Base-by-base conservation (phyloP, 192 early-diverging fungal species). In the Gonapodya sp. region DNA sequence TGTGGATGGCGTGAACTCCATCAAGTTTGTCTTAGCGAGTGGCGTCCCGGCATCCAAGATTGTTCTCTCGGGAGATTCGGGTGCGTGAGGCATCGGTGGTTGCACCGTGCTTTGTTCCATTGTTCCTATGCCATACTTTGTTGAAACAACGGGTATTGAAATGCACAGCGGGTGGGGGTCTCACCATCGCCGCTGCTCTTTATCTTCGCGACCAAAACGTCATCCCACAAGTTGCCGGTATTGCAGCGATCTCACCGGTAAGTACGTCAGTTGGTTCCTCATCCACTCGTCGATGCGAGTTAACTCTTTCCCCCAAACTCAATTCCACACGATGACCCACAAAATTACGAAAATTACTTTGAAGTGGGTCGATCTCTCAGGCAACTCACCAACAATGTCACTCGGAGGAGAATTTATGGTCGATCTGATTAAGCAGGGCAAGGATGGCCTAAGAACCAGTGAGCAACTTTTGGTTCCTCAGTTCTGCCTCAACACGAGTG, bases 291-390 rank as follows among this genome's bases (percentile, higher is more conserved):
- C n/a, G n/a, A n/a, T n/a, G n/a, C n/a, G n/a, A n/a, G n/a, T n/a
- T n/a, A n/a, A n/a, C n/a, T n/a, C n/a, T n/a, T n/a, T n/a, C n/a
- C n/a, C n/a, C n/a, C n/a, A n/a, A n/a, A n/a, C n/a, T n/a, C n/a
- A n/a, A n/a, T n/a, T n/a, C n/a, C n/a, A n/a, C n/a, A n/a, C n/a
- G n/a, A n/a, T n/a, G n/a, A n/a, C n/a, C n/a, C n/a, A n/a, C n/a
- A n/a, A n/a, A n/a, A n/a, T n/a, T n/a, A n/a, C n/a, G n/a, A n/a
- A n/a, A n/a, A 24, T 64, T 24, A 64, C 24, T 64, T 64, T 8
- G 46, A 16, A 64, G 46, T 77, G 75, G 75, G 34, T 34, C 75
- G 75, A 77, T 33, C 75, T 77, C 8, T 31, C 75, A 14, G 75
- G 75, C 2, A 77, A 32, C 75, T 77, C 75, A 8, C 75, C 75